These are phyloP conservation scores for Aspergillus alliaceus DNA, from an alignment of 2,329 filamentous ascomycete genomes.

Conservation along the genomic window DNA sequence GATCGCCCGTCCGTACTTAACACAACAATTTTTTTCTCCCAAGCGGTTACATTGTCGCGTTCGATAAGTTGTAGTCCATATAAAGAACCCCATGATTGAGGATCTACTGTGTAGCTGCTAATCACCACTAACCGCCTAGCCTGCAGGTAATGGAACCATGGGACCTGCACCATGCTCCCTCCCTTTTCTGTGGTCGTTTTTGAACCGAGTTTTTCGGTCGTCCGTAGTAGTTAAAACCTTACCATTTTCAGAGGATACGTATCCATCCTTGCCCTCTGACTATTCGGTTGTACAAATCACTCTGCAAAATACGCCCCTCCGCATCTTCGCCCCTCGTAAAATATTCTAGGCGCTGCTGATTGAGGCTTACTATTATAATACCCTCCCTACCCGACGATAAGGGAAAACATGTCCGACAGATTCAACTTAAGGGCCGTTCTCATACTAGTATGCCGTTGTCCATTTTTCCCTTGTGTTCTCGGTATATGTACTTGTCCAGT, in stretches of 20 bases:
- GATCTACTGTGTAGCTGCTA: slow-evolving; percentile 20
- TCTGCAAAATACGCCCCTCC: slow-evolving; percentile 9
- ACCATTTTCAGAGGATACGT: slow-evolving; percentile 10
- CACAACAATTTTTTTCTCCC: not conserved
- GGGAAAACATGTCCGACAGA: not conserved
- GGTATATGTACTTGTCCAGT: not conserved
- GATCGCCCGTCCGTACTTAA: not conserved
- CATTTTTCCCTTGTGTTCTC: not conserved
- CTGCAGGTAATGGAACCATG: slow-evolving; percentile 14
- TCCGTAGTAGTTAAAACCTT: slow-evolving; percentile 9
- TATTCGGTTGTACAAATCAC: slow-evolving; percentile 9
- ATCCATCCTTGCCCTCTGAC: slow-evolving; percentile 7
- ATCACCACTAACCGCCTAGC: slow-evolving; percentile 15
- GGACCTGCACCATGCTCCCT: slow-evolving; percentile 12
- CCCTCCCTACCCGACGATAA: not conserved
- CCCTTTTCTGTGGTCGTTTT: slow-evolving; percentile 11
- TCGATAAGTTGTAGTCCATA: slow-evolving; percentile 6
- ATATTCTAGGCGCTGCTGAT: not conserved
- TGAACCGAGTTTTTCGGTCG: slow-evolving; percentile 18
- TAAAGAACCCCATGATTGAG: slow-evolving; percentile 8
- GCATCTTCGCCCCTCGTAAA: slow-evolving; percentile 3
- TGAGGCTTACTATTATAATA: not conserved
- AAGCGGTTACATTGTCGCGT: not conserved
- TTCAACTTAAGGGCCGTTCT: no score
- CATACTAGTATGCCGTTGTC: no score